Base-by-base conservation (phyloP, 2,329 filamentous ascomycete genomes). In the Emericellopsis cladophorae region DNA sequence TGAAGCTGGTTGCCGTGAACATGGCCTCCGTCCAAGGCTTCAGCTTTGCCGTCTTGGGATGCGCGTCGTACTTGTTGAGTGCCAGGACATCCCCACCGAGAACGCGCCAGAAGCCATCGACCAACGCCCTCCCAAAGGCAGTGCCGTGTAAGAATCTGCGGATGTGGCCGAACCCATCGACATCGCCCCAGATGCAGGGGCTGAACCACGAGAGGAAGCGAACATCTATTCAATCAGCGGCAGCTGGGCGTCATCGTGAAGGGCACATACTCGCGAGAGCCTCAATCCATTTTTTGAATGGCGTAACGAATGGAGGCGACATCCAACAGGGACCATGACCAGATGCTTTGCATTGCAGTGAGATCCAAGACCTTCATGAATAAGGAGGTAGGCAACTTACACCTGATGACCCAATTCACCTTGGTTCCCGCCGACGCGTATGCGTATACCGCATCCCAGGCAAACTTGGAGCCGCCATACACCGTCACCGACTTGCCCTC, bases 151-250 rank as follows among this genome's bases (percentile, higher is more conserved):
- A 51, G 37, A 74, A 67, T 4, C 53, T 51, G 3, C 71, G 59
- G 0, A 70, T 51, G n/a, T 54, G 56, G 7, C 66, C 61, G 37
- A 60, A 73, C 1, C 72, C 74, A 45, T 74, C 73, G 9, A 65
- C 68, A 3, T 61, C 57, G 2, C 74, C 77, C 74, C 76, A 84
- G 2, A 76, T 67, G 46, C 78, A 83, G 0, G 81, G 79, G 16
- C 67, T 74, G 51, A 84, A 72, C 71, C 76, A 83, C 0, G 71
- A 31, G 5, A 42, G 15, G 31, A 33, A 14, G 4, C 41, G 41
- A 12, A 31, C 35, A n/a, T 40, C 36, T 42, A 16, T 23, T 32
- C 11, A 32, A 12, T 15, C 8, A 8, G 9, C n/a, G 8, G 7
- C n/a, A 35, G 18, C n/a, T 2, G 33, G 14, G 14, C n/a, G 14